Evolutionary conservation across 495 filamentous ascomycete genomes (phyloP), one percentile per base, ranked within the genome.

Genomic region (Daldinia decipiens): DNA sequence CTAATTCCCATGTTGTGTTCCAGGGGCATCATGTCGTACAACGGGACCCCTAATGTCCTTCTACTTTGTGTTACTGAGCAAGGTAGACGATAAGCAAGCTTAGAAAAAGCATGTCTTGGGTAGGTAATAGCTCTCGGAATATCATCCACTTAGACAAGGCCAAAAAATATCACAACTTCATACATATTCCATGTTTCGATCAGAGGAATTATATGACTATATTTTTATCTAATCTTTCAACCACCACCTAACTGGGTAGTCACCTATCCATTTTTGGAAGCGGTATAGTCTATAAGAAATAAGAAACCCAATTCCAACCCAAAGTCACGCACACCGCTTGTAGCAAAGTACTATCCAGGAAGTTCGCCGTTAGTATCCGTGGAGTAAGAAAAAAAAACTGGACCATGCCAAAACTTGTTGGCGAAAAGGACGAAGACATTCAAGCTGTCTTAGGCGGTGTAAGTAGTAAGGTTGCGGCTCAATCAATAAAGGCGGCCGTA

Each of bases 331-430:
- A 47, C 43, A 47, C 43, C 43, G 43, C 43, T 24, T 9, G 43
- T 21, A 47, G 19, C 9, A 47, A 21, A 47, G 17, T 47, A 24
- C 21, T 40, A 40, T 40, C 8, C 39, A 17, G 39, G n/a, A 24
- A 21, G 19, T 47, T 47, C 21, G 3, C 17, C 8, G 43, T 47
- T 47, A 13, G 43, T 21, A 21, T 47, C 17, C 7, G 9, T 12
- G 43, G 43, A 47, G 19, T n/a, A 47, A 47, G 43, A 19, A 47
- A 47, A 47, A 19, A 47, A 47, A 47, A 47, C 6, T 21, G 43
- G 43, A 24, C 19, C 19, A 47, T 47, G 43, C 43, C 9, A 24
- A 11, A 12, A 24, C 43, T 47, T n/a, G 19, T 5, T 47, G 43
- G 43, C 43, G 9, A 47, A 47, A 47, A 47, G 43, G 9, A 21